phyloP scores from a whole-genome alignment of 2,329 filamentous ascomycete species.

The Paecilomyces niveus region DNA sequence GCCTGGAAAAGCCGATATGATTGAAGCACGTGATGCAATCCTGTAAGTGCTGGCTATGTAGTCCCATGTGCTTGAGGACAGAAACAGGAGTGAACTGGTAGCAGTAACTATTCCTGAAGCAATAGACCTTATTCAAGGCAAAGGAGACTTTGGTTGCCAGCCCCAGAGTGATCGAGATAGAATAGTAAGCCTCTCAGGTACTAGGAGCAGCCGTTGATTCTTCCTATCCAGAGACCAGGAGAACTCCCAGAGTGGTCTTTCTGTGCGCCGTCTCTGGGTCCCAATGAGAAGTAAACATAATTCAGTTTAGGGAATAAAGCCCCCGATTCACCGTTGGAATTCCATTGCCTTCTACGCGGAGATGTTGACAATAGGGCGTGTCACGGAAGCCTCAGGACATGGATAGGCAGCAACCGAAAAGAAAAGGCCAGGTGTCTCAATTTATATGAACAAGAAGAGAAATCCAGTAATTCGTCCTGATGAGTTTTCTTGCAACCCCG shows the following conservation, averaged over 20 bases:
- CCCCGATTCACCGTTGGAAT: constrained; percentile 1
- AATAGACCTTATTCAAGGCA: neutral
- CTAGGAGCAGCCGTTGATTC: neutral
- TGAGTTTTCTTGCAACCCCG: neutral
- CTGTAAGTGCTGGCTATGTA: neutral
- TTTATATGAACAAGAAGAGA: neutral
- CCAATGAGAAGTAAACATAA: neutral
- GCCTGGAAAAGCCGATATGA: neutral
- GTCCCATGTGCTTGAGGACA: neutral
- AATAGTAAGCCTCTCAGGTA: neutral
- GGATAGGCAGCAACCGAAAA: neutral
- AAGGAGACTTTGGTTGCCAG: neutral
- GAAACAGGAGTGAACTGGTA: neutral
- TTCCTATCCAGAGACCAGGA: neutral
- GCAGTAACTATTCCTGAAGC: neutral
- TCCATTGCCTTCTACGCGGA: constrained; percentile 9
- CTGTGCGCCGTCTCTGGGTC: neutral
- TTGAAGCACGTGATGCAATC: neutral
- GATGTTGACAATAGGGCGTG: constrained; percentile 1
- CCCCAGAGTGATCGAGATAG: neutral
- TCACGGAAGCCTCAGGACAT: neutral
- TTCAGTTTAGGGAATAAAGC: neutral
- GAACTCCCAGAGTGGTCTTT: neutral
- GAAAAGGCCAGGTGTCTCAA: neutral
- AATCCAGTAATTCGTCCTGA: neutral